Evolutionary conservation across 1,139 yeast genomes (phyloP).

Genomic region (Geotrichum klebahnii): DNA sequence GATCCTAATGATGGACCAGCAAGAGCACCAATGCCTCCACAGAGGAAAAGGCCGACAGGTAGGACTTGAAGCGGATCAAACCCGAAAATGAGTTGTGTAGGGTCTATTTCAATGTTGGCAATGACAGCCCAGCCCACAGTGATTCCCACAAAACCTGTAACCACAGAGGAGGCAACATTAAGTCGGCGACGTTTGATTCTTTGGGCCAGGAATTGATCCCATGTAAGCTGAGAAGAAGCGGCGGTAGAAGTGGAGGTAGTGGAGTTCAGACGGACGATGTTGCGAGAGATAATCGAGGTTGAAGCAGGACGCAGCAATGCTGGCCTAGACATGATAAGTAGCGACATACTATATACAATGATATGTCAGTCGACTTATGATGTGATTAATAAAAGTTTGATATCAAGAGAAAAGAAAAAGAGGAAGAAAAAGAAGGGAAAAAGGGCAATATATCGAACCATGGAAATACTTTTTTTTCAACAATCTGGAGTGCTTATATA

Average conservation of each 20-base stretch:
- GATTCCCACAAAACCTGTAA: slow-evolving; percentile 67
- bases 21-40: slow-evolving; percentile 75
- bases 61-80: slow-evolving; percentile 77
- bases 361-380: too few species aligned
- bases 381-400: too few species aligned
- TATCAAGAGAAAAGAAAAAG: too few species aligned
- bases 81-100: slow-evolving; percentile 77
- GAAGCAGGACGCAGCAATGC: slow-evolving; percentile 4
- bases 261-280: slow-evolving; percentile 1
- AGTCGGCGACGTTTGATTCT: slow-evolving; percentile 71
- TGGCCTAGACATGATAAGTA: slow-evolving; percentile 4
- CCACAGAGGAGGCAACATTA: slow-evolving; percentile 60
- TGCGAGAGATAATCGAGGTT: neutral
- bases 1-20: slow-evolving; percentile 83
- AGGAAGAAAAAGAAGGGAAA: too few species aligned
- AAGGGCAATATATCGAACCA: too few species aligned
- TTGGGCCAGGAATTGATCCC: slow-evolving; percentile 76
- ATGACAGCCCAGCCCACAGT: slow-evolving; percentile 70
- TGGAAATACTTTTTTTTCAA: too few species aligned
- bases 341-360: too few species aligned
- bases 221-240: slow-evolving; percentile 41
- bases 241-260: slow-evolving; percentile 5
- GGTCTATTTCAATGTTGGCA: slow-evolving; percentile 76
- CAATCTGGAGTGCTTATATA: too few species aligned
- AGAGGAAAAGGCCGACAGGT: slow-evolving; percentile 51